Evolutionary conservation across 163 green algal species (phyloP), one percentile per base, ranked within the genome.

Genomic region (Chlamydomonas reinhardtii): DNA sequence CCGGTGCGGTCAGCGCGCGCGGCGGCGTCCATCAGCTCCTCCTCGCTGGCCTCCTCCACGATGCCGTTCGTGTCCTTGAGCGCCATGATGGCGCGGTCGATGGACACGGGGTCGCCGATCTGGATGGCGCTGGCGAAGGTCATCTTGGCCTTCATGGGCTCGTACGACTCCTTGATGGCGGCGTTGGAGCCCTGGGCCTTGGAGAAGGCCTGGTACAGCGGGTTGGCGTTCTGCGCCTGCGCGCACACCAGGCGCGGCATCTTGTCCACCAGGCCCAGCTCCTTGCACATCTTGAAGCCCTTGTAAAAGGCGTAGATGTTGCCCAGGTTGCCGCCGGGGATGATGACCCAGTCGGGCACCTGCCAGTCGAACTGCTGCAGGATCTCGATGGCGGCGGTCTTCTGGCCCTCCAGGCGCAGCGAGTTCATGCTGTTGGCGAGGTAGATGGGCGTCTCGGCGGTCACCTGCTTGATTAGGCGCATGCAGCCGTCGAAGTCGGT

Each of bases 251-350:
- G 91, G n/a, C 98, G 94, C 4, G 98, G 98, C 73, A 99, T 94
- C 32, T 90, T 87, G 91, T 99, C 94, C 19, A 97, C 92, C 65
- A 90, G 66, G 54, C 86, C 86, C 59, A 90, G 71, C 66, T 99
- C 97, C 87, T 94, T 96, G 94, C 93, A 97, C 98, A 99, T 99
- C 91, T 98, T 96, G 94, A 99, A 99, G 83, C 98, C 98, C 95
- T 99, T 99, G 96, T 99, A 99, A 85, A 99, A 99, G n/a, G 98
- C 98, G 90, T 99, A 99, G 73, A 99, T 96, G 94, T 99, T 99
- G 88, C 98, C 98, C 35, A 99, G 94, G 95, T 99, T 99, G 88
- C 98, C 98, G 80, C 98, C 97, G 9, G 98, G 98, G 88, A 99
- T 99, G 94, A 99, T 98, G 29, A 99, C 95, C 98, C 98, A 99